Percentiles rank a stretch among this genome's conserved stretches.
phyloP scores from a whole-genome alignment of 1,284 basidiomycete genomes.

The Tausonia pullulans region DNA sequence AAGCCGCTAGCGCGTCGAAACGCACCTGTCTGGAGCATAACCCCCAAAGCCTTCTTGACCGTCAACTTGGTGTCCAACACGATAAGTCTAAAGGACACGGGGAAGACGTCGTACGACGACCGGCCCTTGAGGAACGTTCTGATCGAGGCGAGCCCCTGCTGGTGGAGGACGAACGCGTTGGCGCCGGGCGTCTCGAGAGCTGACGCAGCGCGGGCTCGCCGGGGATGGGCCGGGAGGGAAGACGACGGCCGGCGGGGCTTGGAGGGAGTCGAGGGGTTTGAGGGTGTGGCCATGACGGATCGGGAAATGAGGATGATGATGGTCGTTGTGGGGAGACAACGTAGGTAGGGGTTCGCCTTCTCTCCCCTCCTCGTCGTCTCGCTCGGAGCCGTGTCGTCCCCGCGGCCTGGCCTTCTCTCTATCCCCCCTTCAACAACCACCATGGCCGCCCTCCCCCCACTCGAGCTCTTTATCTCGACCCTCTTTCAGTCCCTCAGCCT shows the following conservation, averaged over 20 bases:
- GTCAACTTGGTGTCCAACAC: constrained; percentile 90
- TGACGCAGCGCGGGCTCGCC: not conserved
- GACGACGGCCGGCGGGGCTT: constrained; percentile 12
- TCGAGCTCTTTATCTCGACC: constrained; percentile 9
- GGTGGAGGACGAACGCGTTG: constrained; percentile 39
- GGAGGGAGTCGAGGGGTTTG: not conserved
- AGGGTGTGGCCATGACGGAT: not conserved
- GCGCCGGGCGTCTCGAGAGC: not conserved
- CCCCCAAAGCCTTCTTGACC: constrained; percentile 84
- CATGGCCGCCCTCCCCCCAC: not conserved
- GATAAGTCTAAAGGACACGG: constrained; percentile 90
- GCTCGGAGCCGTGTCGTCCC: not conserved
- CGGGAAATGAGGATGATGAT: no score
- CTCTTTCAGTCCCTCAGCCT: not conserved
- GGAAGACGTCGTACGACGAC: constrained; percentile 88
- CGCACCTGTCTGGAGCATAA: constrained; percentile 74
- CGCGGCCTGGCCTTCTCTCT: constrained; percentile 1
- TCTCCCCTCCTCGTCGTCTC: no score
- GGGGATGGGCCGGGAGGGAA: not conserved
- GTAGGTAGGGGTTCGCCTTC: no score
- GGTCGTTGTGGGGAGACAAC: no score
- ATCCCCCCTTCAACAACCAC: constrained; percentile 6
- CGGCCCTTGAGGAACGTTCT: constrained; percentile 72
- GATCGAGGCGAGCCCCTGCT: constrained; percentile 63
- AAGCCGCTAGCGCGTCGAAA: constrained; percentile 14